Base-by-base conservation (phyloP, 768 basidiomycete genomes). In the Mycena amicta region DNA sequence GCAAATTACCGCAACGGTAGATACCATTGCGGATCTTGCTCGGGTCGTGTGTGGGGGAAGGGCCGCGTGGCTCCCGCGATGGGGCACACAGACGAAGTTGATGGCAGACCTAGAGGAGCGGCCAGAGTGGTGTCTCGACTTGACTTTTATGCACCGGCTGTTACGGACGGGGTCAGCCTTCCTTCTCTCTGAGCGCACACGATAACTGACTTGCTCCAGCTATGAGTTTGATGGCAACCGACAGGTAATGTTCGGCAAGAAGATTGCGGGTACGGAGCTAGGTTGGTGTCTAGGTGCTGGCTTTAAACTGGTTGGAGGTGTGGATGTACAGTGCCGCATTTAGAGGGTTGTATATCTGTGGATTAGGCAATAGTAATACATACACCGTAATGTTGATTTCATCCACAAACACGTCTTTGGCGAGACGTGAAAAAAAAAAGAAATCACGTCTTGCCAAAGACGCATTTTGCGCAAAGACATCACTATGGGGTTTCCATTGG, bases 71-170 rank as follows among this genome's bases (percentile, higher is more conserved):
- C 68, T 73, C 5, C 71, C 69, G 1, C 83, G 83, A 31, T 81
- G 78, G 78, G 77, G 73, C 5, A 52, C 65, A 5, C 60, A 77
- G 20, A 26, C 66, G 5, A 66, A 61, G 13, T 39, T 79, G 16
- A 74, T 80, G 69, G 78, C 73, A 1, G 96, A 97, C 68, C 77
- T 98, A 5, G 78, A 83, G 49, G 92, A 78, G 49, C 80, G 95
- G 11, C 95, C 96, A 0, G 96, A 98, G 77, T 95, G 90, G 80
- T 99, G 97, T 71, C 81, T 98, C 39, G 96, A 99, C 71, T 72
- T 98, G 68, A 98, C 93, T 41, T 99, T 96, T 72, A 93, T 94
- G 95, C 87, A 97, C 68, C 88, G 85, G 49, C 72, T 99, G 60
- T 72, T 98, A 56, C 80, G 89, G 57, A 78, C 93, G 2, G 96